These are phyloP conservation scores for Bretziella fagacearum DNA, from an alignment of 2,329 filamentous ascomycete species.

Conservation along the genomic window DNA sequence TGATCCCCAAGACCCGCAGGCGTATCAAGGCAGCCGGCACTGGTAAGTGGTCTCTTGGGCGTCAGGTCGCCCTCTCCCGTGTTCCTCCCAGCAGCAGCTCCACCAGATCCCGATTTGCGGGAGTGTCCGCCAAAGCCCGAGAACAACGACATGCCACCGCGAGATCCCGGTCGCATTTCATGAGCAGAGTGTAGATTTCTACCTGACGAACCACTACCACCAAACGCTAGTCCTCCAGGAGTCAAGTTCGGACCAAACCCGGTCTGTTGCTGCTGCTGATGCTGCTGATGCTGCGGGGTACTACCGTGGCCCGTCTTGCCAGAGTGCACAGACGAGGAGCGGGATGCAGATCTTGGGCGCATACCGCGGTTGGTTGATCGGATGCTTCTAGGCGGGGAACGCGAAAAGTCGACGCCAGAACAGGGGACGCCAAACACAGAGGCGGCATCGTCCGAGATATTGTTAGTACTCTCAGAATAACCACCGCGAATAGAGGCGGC, in stretches of 20 bases:
- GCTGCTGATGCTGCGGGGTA: not conserved
- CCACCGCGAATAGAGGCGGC: constrained; percentile 22
- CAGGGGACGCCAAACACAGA: constrained; percentile 30
- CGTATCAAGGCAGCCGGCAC: constrained; percentile 19
- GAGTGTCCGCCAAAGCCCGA: constrained; percentile 13
- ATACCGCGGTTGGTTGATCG: constrained; percentile 30
- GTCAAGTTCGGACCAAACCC: constrained; percentile 11
- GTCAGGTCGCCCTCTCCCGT: constrained; percentile 13
- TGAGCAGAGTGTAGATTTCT: constrained; percentile 12
- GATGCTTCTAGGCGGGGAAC: constrained; percentile 38
- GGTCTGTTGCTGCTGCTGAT: not conserved
- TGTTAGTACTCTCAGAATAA: constrained; percentile 28
- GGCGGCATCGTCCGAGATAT: constrained; percentile 40
- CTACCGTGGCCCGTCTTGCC: constrained; percentile 5
- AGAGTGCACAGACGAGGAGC: constrained; percentile 13
- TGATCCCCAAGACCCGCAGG: not conserved
- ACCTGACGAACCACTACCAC: not conserved
- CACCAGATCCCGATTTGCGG: constrained; percentile 1
- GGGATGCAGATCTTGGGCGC: constrained; percentile 7
- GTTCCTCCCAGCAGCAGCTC: not conserved
- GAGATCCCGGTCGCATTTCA: constrained; percentile 10
- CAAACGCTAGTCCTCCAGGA: not conserved
- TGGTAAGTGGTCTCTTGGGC: constrained; percentile 20
- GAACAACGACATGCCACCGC: constrained; percentile 4
- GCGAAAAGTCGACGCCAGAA: constrained; percentile 40